Base-by-base conservation (phyloP, 2,329 filamentous ascomycete genomes). In the Fusarium burgessii region DNA sequence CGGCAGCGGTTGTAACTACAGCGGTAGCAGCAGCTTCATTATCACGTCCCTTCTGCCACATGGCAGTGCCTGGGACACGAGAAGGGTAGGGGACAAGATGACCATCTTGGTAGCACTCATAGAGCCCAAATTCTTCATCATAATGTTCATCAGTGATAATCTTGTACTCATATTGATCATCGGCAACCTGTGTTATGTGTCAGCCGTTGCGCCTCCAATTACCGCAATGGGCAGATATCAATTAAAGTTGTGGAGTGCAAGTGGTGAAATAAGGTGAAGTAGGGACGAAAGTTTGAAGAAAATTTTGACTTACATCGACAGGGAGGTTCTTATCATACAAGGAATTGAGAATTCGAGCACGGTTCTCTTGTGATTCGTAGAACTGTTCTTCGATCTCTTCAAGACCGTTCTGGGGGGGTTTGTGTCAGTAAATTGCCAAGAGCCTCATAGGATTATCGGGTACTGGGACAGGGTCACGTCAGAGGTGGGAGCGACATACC, bases 141-240 rank as follows among this genome's bases (percentile, higher is more conserved):
- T 81, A 79, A 59, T 85, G 79, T 45, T 82, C 80, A 70, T 85
- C 82, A 41, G 81, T 78, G 65, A 87, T 84, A 62, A 79, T 75
- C 65, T 82, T 84, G 75, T 82, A 85, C 71, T 82, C 77, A 72
- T 83, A 86, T 50, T 83, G 80, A 36, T 83, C 80, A 76, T 86
- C 84, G 56, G 77, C 75, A 35, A 83, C 73, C 82, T 84, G 50
- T 55, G 61, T 66, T 54, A 40, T 46, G 72, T 73, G 71, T 70
- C 64, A 73, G 70, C 64, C 45, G 58, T 56, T 57, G 62, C 27
- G 46, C 46, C 58, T n/a, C 60, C 60, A 59, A 61, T 66, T 46
- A 58, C 51, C 35, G 43, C 54, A 57, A 54, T 15, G 46, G 55
- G 43, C 32, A 52, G 52, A 77, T 50, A 54, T 29, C 32, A 51